These are phyloP conservation scores for Oemleria cerasiformis DNA, from an alignment of 306 rosid genomes.

Conservation along the genomic window DNA sequence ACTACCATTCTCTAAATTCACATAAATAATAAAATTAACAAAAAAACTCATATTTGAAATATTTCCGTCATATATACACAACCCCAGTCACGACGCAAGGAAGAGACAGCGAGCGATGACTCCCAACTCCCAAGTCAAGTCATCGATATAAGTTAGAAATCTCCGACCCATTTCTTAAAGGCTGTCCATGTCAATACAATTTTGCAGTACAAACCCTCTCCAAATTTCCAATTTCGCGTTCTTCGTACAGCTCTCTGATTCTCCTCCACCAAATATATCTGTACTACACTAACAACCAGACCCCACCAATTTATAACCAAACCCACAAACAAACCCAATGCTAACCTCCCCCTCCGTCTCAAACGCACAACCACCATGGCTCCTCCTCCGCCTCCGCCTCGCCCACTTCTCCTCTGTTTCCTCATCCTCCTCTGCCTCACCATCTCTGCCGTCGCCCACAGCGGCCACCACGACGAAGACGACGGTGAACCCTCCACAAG, in stretches of 20 bases:
- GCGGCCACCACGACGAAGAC: slow-evolving; percentile 41
- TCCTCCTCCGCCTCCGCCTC: not conserved
- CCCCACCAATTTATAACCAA: not conserved
- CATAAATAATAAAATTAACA: too few species aligned
- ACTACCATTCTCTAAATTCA: too few species aligned
- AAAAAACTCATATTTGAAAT: too few species aligned
- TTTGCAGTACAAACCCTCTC: not conserved
- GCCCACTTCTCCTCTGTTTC: slow-evolving; percentile 1
- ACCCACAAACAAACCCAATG: not conserved
- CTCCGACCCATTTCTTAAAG: not conserved
- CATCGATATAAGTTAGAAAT: not conserved
- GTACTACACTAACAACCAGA: not conserved
- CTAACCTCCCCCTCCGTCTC: not conserved
- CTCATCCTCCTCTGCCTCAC: slow-evolving; percentile 32
- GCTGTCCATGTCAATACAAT: not conserved
- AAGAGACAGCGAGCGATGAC: not conserved
- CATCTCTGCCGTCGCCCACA: slow-evolving; percentile 47
- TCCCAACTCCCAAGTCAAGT: not conserved
- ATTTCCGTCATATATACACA: not conserved
- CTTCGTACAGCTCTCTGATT: not conserved
- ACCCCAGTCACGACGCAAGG: not conserved
- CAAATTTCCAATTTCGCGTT: not conserved
- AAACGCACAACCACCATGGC: not conserved
- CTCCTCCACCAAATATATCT: not conserved
- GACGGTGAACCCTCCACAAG: not conserved